These are phyloP conservation scores for Fragilaria crotonensis DNA, from an alignment of 108 stramenopile genomes.

Conservation along the genomic window DNA sequence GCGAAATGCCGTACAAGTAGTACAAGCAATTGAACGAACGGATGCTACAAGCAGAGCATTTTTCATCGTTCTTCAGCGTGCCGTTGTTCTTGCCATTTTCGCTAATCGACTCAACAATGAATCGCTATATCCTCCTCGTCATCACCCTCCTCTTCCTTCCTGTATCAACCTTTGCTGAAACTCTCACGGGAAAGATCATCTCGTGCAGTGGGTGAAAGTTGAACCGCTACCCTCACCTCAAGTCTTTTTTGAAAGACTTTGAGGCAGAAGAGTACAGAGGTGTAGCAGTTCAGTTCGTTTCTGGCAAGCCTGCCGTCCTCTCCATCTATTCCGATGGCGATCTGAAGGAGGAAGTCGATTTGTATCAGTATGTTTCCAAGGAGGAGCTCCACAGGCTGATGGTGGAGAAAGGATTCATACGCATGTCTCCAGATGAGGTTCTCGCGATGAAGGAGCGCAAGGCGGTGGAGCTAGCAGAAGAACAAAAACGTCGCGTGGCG, in stretches of 20 bases:
- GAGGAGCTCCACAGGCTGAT: constrained; percentile 55
- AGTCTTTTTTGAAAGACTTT: constrained; percentile 43
- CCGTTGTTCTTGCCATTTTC: too few species aligned
- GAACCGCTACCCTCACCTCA: constrained; percentile 41
- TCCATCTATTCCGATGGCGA: constrained; percentile 34
- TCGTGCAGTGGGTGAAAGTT: constrained; percentile 52
- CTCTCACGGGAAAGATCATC: constrained; percentile 34
- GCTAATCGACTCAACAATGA: too few species aligned
- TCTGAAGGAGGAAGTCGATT: constrained; percentile 31
- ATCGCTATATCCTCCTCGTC: not conserved
- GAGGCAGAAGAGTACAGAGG: constrained; percentile 43
- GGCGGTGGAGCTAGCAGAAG: not conserved
- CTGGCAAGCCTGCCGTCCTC: constrained; percentile 35
- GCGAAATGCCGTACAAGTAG: too few species aligned
- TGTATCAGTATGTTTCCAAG: constrained; percentile 46
- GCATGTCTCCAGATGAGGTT: constrained; percentile 9
- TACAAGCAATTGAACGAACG: too few species aligned
- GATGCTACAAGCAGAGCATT: too few species aligned
- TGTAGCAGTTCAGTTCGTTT: constrained; percentile 43
- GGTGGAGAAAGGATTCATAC: constrained; percentile 48
- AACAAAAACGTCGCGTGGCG: not conserved
- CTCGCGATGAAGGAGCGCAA: not conserved
- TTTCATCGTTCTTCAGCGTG: too few species aligned
- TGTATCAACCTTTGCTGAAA: not conserved
- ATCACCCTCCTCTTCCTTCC: not conserved